A percentile compares a stretch with the other conserved stretches of the same genome.
Conservation (phyloP, 805 yeast genomes). For the Ogataea kodamae region DNA sequence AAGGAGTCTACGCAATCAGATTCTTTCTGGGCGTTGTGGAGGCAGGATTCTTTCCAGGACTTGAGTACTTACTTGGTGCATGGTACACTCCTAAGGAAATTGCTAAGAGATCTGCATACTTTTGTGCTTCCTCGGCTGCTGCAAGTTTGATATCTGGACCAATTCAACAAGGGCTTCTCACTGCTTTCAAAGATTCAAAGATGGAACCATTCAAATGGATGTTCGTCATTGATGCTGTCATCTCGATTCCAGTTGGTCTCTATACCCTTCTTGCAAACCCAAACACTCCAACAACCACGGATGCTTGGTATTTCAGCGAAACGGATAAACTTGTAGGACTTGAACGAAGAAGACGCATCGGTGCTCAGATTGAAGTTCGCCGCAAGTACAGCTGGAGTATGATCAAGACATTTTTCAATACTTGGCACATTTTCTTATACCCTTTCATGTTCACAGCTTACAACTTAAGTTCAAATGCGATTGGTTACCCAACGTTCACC, state of each 20-base stretch:
- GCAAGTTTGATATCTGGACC: conserved; percentile 38
- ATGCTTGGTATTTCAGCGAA: conserved; percentile 38
- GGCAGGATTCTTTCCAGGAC: conserved; percentile 48
- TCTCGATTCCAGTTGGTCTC: conserved; percentile 36
- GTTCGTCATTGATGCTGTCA: conserved; percentile 43
- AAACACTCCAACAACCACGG: conserved; percentile 42
- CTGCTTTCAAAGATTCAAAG: conserved; percentile 18
- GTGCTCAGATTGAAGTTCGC: conserved; percentile 43
- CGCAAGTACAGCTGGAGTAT: conserved; percentile 39
- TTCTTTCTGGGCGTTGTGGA: conserved; percentile 43
- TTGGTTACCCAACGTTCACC: conserved; percentile 40
- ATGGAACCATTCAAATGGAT: conserved; percentile 42
- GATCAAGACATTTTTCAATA: conserved; percentile 38
- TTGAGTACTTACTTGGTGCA: conserved; percentile 40
- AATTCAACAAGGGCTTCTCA: conserved; percentile 32
- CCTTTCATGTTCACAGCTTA: conserved; percentile 39
- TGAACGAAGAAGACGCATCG: conserved; percentile 40
- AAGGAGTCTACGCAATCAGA: conserved; percentile 32
- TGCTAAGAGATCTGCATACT: conserved; percentile 33
- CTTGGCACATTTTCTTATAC: conserved; percentile 49
- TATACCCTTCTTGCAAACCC: conserved; percentile 44
- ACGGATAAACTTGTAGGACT: conserved; percentile 39
- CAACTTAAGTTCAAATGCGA: conserved; percentile 35
- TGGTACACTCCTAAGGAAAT: conserved; percentile 35
- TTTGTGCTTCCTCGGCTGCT: conserved; percentile 35